phyloP scores from a whole-genome alignment of 2,329 filamentous ascomycete species.

The Trichoderma sp. region DNA sequence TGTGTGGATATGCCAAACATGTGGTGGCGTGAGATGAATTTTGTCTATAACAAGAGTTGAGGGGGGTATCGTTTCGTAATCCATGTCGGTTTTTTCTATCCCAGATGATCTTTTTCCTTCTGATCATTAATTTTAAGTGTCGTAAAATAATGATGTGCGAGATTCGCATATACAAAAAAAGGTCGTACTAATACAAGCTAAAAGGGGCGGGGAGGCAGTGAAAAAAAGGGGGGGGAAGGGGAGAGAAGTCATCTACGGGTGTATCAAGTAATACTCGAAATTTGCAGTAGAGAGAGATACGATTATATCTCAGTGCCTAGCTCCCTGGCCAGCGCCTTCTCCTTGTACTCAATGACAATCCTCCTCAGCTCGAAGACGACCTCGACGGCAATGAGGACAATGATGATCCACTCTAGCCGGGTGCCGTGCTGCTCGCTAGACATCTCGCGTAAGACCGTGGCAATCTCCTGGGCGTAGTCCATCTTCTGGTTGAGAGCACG shows the following conservation, averaged over 20 bases:
- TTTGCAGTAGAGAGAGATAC: background rate
- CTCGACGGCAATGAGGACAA: conserved; percentile 87
- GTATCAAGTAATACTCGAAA: background rate
- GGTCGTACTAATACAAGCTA: background rate
- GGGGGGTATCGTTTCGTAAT: conserved; percentile 10
- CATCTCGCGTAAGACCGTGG: conserved; percentile 80
- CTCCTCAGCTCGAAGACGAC: conserved; percentile 81
- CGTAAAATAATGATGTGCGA: background rate
- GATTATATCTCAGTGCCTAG: background rate
- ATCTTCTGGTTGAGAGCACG: conserved; percentile 93
- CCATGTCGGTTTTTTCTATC: background rate
- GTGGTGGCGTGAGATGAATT: background rate
- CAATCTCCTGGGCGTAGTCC: conserved; percentile 96
- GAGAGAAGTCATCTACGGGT: background rate
- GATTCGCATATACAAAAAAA: background rate
- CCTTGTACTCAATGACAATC: conserved; percentile 61
- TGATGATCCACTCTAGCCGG: conserved; percentile 92
- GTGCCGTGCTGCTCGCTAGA: conserved; percentile 87
- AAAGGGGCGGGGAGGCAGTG: background rate
- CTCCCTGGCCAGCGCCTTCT: conserved; percentile 33
- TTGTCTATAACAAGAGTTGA: conserved; percentile 13
- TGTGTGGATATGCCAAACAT: background rate
- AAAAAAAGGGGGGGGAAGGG: background rate
- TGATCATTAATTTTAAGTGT: background rate
- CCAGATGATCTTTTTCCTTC: background rate